Percentiles rank a stretch among this genome's conserved stretches.
These are phyloP conservation scores for Whalleya microplaca DNA, from an alignment of 2,329 filamentous ascomycete genomes.

Conservation along the genomic window DNA sequence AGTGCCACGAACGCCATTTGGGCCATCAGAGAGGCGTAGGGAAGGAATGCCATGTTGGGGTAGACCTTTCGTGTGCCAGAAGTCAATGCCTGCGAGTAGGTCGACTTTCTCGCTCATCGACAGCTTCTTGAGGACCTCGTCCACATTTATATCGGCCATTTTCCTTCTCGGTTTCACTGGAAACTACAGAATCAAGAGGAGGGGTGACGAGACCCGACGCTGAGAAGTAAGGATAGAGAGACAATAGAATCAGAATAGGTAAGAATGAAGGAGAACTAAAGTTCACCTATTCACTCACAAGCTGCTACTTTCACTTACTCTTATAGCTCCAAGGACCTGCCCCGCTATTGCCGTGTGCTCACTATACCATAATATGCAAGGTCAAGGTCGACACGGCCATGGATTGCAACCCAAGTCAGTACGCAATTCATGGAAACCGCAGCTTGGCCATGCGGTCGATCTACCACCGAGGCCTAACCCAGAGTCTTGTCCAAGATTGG, in stretches of 20 bases:
- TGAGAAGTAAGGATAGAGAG: background rate
- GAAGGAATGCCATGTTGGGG: conserved; percentile 65
- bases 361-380: conserved; percentile 9
- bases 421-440: conserved; percentile 1
- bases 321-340: conserved; percentile 11
- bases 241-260: background rate
- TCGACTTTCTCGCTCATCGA: conserved; percentile 56
- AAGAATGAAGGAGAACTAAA: background rate
- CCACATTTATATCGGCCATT: conserved; percentile 59
- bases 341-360: conserved; percentile 15
- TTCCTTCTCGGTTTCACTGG: background rate
- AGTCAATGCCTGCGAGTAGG: conserved; percentile 62
- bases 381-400: conserved; percentile 2
- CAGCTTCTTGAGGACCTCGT: conserved; percentile 58
- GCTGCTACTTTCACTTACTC: conserved; percentile 1
- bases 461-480: background rate
- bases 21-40: conserved; percentile 68
- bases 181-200: background rate
- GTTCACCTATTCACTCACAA: conserved; percentile 6
- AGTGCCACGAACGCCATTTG: conserved; percentile 70
- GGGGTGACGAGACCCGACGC: background rate
- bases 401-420: conserved; percentile 4
- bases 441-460: conserved; percentile 18
- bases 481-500: background rate
- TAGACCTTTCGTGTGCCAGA: conserved; percentile 69